These are phyloP conservation scores for Podospora conica DNA, from an alignment of 495 filamentous ascomycete species.

Conservation along the genomic window DNA sequence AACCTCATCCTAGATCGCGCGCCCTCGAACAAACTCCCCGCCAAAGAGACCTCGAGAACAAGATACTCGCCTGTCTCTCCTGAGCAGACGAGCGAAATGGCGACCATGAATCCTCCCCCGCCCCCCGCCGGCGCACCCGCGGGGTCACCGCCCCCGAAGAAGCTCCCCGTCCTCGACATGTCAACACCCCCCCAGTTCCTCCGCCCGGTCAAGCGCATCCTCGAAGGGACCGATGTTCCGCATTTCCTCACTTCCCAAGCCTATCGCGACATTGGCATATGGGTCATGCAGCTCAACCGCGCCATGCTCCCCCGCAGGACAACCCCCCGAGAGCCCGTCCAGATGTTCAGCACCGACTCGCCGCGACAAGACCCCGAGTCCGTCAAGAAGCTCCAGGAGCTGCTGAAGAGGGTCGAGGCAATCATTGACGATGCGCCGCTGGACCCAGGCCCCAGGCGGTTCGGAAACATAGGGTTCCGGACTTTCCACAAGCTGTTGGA, in stretches of 20 bases:
- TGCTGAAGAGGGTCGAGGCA: slow-evolving; percentile 55
- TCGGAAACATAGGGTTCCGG: slow-evolving; percentile 86
- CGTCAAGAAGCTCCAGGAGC: slow-evolving; percentile 54
- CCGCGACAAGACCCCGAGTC: slow-evolving; percentile 34
- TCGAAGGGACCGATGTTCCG: slow-evolving; percentile 71
- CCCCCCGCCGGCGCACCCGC: background rate
- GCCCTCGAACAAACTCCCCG: background rate
- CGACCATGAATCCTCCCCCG: background rate
- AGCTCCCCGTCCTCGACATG: slow-evolving; percentile 30
- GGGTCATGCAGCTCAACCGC: slow-evolving; percentile 82
- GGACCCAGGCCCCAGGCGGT: slow-evolving; percentile 76
- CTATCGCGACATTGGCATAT: slow-evolving; percentile 78
- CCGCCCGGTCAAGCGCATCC: slow-evolving; percentile 66
- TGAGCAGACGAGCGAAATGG: background rate
- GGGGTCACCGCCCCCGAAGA: slow-evolving; percentile 15
- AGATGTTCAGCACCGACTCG: slow-evolving; percentile 41
- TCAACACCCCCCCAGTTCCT: slow-evolving; percentile 40
- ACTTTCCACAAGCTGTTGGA: slow-evolving; percentile 70
- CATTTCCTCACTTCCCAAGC: slow-evolving; percentile 71
- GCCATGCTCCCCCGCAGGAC: slow-evolving; percentile 67
- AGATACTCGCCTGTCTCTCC: background rate
- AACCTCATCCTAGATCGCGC: background rate
- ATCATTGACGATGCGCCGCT: slow-evolving; percentile 77
- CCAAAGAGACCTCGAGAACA: background rate
- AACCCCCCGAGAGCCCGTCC: slow-evolving; percentile 15